Conservation (phyloP, 2,329 filamentous ascomycete species). For the Aspergillus ochraceus region DNA sequence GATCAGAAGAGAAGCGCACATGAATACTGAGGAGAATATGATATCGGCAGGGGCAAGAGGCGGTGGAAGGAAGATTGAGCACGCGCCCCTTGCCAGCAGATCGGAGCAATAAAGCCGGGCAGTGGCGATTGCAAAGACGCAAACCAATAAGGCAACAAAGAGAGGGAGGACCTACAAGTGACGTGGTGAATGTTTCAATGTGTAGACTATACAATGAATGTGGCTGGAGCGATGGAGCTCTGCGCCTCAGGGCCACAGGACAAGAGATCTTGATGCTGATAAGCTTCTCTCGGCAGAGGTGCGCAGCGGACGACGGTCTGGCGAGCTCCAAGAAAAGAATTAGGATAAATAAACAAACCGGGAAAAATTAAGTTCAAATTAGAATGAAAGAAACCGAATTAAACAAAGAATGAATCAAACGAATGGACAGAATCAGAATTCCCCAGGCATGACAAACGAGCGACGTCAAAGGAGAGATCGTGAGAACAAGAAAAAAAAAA, state of each 20-base stretch:
- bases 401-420: background rate
- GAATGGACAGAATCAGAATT: background rate
- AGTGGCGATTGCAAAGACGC: background rate
- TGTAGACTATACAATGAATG: background rate
- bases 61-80: background rate
- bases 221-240: constrained; percentile 10
- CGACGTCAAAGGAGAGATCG: background rate
- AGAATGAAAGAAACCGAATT: background rate
- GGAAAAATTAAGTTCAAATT: background rate
- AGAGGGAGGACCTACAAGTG: background rate
- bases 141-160: constrained; percentile 1
- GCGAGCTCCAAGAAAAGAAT: background rate
- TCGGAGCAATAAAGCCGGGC: background rate
- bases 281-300: constrained; percentile 8
- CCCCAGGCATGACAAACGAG: background rate
- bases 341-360: background rate
- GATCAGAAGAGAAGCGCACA: background rate
- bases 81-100: background rate
- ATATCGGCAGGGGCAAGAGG: background rate
- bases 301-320: background rate
- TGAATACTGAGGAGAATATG: background rate
- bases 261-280: constrained; percentile 7
- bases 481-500: background rate
- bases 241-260: constrained; percentile 12
- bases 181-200: background rate